These are phyloP conservation scores for Selaginella tamariscina DNA, from an alignment of 75 land plant genomes.

Conservation along the genomic window DNA sequence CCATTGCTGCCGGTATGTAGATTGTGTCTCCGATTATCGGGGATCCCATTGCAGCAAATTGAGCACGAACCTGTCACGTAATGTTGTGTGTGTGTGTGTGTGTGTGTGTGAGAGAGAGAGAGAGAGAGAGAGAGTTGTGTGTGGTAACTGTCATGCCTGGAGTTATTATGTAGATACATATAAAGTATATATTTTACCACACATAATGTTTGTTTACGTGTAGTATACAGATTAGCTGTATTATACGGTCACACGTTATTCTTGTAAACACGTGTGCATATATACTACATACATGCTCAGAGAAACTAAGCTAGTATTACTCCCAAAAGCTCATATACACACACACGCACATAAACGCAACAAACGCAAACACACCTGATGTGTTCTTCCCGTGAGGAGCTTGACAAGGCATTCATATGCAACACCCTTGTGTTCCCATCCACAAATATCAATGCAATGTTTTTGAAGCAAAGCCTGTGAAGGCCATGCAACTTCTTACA, in stretches of 20 bases:
- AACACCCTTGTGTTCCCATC: slow-evolving; percentile 41
- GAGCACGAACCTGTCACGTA: slow-evolving; percentile 68
- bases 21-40: slow-evolving; percentile 90
- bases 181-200: too few relatives aligned
- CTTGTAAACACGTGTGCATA: too few relatives aligned
- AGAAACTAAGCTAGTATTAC: not conserved
- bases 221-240: too few relatives aligned
- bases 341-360: not conserved
- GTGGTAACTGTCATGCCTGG: too few relatives aligned
- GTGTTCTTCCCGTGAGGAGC: slow-evolving; percentile 84
- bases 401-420: slow-evolving; percentile 81
- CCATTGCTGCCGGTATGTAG: slow-evolving; percentile 75
- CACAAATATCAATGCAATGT: slow-evolving; percentile 45
- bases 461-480: slow-evolving; percentile 13
- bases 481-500: slow-evolving; percentile 89
- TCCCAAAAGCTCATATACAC: not conserved
- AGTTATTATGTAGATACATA: too few relatives aligned
- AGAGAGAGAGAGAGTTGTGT: not conserved
- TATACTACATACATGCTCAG: too few relatives aligned
- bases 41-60: slow-evolving; percentile 73
- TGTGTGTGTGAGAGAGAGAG: not conserved
- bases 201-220: too few relatives aligned
- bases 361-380: slow-evolving; percentile 58
- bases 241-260: too few relatives aligned
- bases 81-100: not conserved